Evolutionary conservation across 805 yeast genomes (phyloP).

Genomic region (Hanseniaspora hatyaiensis): DNA sequence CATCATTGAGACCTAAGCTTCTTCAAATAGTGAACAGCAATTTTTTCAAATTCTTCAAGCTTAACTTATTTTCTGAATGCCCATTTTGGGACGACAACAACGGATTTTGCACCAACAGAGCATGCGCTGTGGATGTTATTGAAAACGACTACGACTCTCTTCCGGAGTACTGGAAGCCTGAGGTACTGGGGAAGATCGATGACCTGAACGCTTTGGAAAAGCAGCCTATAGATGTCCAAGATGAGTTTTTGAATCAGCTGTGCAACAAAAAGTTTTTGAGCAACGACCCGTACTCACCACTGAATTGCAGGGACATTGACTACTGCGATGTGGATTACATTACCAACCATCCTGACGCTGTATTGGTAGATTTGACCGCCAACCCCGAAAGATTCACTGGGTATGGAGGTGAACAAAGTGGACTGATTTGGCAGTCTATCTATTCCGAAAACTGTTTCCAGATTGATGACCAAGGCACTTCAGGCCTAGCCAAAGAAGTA

Average conservation of each 20-base stretch:
- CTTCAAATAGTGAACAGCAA: slow-evolving; percentile 52
- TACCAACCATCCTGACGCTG: slow-evolving; percentile 49
- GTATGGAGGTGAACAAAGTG: slow-evolving; percentile 83
- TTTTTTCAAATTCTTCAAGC: slow-evolving; percentile 77
- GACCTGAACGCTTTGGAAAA: slow-evolving; percentile 22
- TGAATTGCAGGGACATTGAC: slow-evolving; percentile 36
- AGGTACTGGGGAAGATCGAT: slow-evolving; percentile 39
- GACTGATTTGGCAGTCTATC: slow-evolving; percentile 84
- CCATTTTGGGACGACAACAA: slow-evolving; percentile 71
- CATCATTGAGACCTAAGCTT: slow-evolving; percentile 44
- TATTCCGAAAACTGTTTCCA: slow-evolving; percentile 80
- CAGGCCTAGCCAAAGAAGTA: slow-evolving; percentile 60
- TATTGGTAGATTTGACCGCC: slow-evolving; percentile 70
- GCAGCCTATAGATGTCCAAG: slow-evolving; percentile 27
- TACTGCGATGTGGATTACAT: slow-evolving; percentile 57
- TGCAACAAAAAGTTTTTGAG: slow-evolving; percentile 23
- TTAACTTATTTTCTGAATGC: slow-evolving; percentile 72
- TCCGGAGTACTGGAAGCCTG: slow-evolving; percentile 65
- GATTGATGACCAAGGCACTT: slow-evolving; percentile 23
- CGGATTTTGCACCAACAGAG: slow-evolving; percentile 74
- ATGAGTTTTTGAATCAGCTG: slow-evolving; percentile 31
- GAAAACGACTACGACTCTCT: slow-evolving; percentile 54
- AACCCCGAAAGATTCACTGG: slow-evolving; percentile 97
- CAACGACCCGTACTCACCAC: slow-evolving; percentile 7
- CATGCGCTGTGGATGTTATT: slow-evolving; percentile 80